Evolutionary conservation across 2,329 filamentous ascomycete genomes (phyloP), one percentile per base, ranked within the genome.

Genomic region (Arthroderma uncinatum): DNA sequence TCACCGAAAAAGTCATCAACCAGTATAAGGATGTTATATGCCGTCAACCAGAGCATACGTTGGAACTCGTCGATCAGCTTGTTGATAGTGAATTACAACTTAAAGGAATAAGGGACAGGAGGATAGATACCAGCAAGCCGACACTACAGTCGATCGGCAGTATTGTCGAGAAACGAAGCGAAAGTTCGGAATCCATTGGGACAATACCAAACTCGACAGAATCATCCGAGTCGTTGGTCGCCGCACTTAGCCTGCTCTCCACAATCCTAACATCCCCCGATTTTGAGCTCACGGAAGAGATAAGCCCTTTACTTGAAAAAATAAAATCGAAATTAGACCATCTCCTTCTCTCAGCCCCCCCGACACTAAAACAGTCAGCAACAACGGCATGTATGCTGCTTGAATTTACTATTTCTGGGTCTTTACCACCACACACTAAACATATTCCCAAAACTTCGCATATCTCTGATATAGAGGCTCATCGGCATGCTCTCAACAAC

Each of bases 1-100:
- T 75, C 36, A 67, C 72, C 4, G 71, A 74, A 58, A 70, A 70
- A 34, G 62, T 75, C 4, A 64, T 75, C 7, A 67, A 70, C 16
- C 69, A 68, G n/a, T 74, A 73, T 62, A 73, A 73, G 57, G 71
- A 74, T 57, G 70, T 65, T 19, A 62, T 75, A 19, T 73, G 71
- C 42, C 68, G 70, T n/a, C 67, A 64, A 34, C 71, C 72, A n/a
- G 56, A 70, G 6, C 67, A 67, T 25, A 68, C 74, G 4, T 62
- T 75, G 14, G 69, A 72, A 58, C 69, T 75, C 14, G 68, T 74
- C 42, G 68, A 71, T 37, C 73, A 74, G 28, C 64, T 75, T 2
- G 66, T 75, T 53, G 67, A 70, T 54, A 69, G 71, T 39, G 72
- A 74, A 61, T 52, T 33, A 54, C 58, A 0, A 44, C 52, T 54